Evolutionary conservation across 371 early-diverging fungal genomes (phyloP).

Genomic region (Dichotomocladium elegans): DNA sequence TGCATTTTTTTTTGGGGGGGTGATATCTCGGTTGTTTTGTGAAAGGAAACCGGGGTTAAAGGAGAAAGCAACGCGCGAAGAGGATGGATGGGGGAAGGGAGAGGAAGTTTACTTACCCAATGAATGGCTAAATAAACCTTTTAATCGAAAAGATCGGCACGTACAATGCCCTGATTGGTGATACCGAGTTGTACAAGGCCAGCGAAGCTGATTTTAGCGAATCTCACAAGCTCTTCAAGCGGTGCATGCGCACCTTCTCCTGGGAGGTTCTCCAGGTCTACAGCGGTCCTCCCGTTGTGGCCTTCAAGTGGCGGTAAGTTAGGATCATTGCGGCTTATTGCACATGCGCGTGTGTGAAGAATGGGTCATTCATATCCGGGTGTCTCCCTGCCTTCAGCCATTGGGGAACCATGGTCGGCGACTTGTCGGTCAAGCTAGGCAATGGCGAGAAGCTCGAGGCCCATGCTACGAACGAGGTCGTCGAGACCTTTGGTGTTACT

Average conservation of each 20-base stretch:
- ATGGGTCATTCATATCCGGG: neutral
- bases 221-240: constrained; percentile 52
- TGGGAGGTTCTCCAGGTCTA: constrained; percentile 53
- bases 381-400: too few relatives aligned
- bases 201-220: constrained; percentile 48
- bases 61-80: neutral
- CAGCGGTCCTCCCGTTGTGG: constrained; percentile 46
- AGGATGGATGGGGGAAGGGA: neutral
- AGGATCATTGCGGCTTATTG: neutral
- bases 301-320: constrained; percentile 48
- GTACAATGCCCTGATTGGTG: constrained; percentile 56
- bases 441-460: constrained; percentile 39
- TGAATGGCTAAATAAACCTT: too few relatives aligned
- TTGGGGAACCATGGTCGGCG: constrained; percentile 47
- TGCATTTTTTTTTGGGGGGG: neutral
- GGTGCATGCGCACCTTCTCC: constrained; percentile 42
- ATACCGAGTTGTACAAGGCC: constrained; percentile 48
- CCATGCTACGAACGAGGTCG: constrained; percentile 37
- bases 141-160: constrained; percentile 40
- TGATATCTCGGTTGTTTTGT: neutral
- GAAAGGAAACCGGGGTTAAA: too few relatives aligned
- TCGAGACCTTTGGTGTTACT: constrained; percentile 42
- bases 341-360: neutral
- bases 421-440: constrained; percentile 35
- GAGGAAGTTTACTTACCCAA: neutral